Evolutionary conservation across 129 eudicot species (phyloP).

Genomic region (Glebionis coronaria): DNA sequence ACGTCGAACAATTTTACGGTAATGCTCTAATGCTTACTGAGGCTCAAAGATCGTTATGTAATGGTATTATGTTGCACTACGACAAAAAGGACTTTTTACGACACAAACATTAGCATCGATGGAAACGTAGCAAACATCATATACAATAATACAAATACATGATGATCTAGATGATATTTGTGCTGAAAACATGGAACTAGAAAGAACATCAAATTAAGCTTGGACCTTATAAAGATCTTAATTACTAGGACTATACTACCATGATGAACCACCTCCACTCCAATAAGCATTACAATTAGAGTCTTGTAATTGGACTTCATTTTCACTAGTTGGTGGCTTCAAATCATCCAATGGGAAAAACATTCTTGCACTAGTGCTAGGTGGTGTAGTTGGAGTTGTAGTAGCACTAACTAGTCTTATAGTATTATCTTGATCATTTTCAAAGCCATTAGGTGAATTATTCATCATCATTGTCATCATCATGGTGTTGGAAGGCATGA

Average conservation of each 20-base stretch:
- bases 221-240: not conserved
- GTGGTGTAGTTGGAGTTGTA: not conserved
- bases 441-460: not conserved
- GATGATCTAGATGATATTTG: too few species aligned
- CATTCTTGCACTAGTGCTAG: not conserved
- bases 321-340: constrained; percentile 4
- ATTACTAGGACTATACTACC: not conserved
- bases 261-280: not conserved
- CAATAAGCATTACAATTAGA: constrained; percentile 3
- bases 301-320: not conserved
- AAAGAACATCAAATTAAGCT: not conserved
- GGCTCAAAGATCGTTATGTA: too few species aligned
- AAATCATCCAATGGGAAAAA: constrained; percentile 2
- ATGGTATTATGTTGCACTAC: too few species aligned
- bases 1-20: too few species aligned
- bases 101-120: too few species aligned
- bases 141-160: too few species aligned
- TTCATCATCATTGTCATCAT: not conserved
- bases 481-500: constrained; percentile 4
- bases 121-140: too few species aligned
- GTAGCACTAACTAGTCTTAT: not conserved
- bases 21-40: too few species aligned
- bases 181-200: too few species aligned
- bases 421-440: not conserved
- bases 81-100: too few species aligned